Conservation (phyloP, 169 alveolate genomes). For the Plasmodium vivax region DNA sequence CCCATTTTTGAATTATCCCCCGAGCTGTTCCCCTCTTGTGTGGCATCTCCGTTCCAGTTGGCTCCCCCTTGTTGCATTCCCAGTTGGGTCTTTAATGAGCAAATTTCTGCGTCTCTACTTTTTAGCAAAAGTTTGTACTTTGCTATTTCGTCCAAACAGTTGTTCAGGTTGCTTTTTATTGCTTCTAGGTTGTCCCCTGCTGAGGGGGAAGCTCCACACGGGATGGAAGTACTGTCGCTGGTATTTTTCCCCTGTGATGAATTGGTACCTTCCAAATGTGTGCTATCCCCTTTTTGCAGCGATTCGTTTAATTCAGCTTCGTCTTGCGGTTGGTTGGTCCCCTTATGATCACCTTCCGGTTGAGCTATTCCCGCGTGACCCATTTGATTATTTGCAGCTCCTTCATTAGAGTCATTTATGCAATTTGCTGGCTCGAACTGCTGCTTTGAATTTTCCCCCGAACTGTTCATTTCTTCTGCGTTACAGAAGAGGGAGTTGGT, state of each 20-base stretch:
- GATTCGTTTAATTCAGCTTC: neutral
- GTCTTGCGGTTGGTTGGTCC: neutral
- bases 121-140: constrained; percentile 23
- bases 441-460: neutral
- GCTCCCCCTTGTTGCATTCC: constrained; percentile 1
- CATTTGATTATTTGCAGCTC: neutral
- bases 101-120: constrained; percentile 43
- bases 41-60: neutral
- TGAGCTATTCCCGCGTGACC: neutral
- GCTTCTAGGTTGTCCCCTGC: constrained; percentile 1
- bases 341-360: neutral
- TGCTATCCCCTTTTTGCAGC: neutral
- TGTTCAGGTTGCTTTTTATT: constrained; percentile 9
- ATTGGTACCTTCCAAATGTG: neutral
- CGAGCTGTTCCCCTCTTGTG: neutral
- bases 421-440: neutral
- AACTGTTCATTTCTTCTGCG: neutral
- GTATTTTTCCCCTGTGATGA: neutral
- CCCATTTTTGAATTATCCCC: neutral
- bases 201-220: neutral
- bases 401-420: neutral
- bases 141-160: constrained; percentile 28
- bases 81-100: constrained; percentile 22
- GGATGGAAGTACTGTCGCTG: neutral
- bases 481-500: neutral